Conservation (phyloP, 176 grass and related monocot species). For the Puccinellia tenuiflora region DNA sequence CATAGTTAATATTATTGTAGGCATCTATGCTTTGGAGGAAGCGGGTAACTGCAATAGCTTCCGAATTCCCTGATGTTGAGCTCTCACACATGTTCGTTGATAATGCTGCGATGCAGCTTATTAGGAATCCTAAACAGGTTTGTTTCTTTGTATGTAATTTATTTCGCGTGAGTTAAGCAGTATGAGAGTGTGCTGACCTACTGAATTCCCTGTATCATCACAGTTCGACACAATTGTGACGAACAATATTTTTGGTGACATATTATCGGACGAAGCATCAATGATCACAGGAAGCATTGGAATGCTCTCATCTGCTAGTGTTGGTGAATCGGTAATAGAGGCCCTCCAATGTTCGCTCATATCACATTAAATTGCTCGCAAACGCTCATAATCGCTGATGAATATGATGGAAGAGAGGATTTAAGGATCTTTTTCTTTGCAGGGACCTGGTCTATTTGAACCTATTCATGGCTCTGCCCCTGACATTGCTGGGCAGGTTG, state of each 20-base stretch:
- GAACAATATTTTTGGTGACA: constrained; percentile 95
- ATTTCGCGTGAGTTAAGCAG: neutral
- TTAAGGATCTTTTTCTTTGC: constrained; percentile 1
- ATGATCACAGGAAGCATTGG: constrained; percentile 99
- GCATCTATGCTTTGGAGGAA: constrained; percentile 97
- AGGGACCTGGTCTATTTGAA: constrained; percentile 95
- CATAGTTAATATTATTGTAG: constrained; percentile 31
- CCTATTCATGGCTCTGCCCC: constrained; percentile 94
- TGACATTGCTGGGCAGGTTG: constrained; percentile 93
- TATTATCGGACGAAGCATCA: constrained; percentile 93
- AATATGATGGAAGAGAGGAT: neutral
- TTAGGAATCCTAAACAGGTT: constrained; percentile 91
- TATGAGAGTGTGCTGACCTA: constrained; percentile 12
- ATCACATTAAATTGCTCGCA: neutral
- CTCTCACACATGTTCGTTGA: constrained; percentile 95
- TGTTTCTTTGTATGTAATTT: constrained; percentile 11
- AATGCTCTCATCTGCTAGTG: constrained; percentile 94
- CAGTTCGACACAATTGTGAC: constrained; percentile 96
- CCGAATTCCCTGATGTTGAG: constrained; percentile 73
- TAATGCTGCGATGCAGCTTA: constrained; percentile 95
- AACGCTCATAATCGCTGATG: neutral
- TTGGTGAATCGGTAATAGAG: constrained; percentile 66
- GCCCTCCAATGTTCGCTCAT: neutral
- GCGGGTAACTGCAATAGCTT: constrained; percentile 58
- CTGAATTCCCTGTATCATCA: constrained; percentile 11